Evolutionary conservation across 2,329 filamentous ascomycete species (phyloP).

Genomic region (Neoarthrinium moseri): DNA sequence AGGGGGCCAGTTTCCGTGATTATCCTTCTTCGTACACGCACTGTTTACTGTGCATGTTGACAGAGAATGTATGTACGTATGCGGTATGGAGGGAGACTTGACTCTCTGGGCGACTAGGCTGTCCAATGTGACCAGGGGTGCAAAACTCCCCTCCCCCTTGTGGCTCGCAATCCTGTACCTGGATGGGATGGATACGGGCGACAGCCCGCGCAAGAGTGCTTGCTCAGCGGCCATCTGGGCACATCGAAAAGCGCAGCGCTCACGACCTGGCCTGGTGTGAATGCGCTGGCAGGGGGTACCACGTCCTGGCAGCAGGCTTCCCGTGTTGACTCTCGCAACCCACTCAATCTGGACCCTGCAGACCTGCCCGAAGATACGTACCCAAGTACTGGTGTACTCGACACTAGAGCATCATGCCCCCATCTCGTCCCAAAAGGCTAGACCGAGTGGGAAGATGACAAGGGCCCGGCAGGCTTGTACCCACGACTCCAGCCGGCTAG

Average conservation of each 20-base stretch:
- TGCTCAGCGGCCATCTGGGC: neutral
- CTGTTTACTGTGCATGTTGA: too few relatives aligned
- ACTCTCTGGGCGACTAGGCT: too few relatives aligned
- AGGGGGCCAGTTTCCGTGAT: too few relatives aligned
- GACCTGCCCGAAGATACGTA: neutral
- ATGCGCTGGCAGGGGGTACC: neutral
- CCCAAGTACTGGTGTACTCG: constrained; percentile 1
- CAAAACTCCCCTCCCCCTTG: neutral
- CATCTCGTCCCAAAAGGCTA: neutral
- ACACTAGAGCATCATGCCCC: neutral
- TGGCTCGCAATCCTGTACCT: constrained; percentile 2
- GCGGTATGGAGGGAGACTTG: too few relatives aligned
- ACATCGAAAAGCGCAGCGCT: too few relatives aligned
- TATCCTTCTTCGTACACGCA: too few relatives aligned
- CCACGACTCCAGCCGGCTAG: too few relatives aligned
- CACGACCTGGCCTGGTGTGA: neutral
- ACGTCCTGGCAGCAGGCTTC: neutral
- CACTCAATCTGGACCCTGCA: constrained; percentile 5
- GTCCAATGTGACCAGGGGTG: neutral
- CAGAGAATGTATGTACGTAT: too few relatives aligned
- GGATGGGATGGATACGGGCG: constrained; percentile 3
- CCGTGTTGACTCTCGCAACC: neutral
- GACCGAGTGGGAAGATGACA: neutral
- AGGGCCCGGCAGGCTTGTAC: too few relatives aligned
- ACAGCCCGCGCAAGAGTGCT: neutral